Conservation (phyloP, 1,284 basidiomycete species). For the Apiotrichum montevideense region DNA sequence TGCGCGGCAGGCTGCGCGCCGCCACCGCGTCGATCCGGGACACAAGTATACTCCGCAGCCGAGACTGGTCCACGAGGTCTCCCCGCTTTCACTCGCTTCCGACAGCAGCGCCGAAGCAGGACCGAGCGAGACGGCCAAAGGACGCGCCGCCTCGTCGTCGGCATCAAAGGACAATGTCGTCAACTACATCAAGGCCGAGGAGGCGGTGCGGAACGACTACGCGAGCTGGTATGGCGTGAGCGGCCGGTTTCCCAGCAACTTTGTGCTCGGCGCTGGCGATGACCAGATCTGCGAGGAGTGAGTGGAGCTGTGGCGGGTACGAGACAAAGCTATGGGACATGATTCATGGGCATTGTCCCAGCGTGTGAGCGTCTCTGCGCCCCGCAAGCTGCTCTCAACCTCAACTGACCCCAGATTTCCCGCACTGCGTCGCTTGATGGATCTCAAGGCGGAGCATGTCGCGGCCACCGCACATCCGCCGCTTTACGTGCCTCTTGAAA, state of each 20-base stretch:
- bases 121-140: conserved; percentile 13
- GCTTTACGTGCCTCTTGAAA: conserved; percentile 27
- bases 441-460: conserved; percentile 59
- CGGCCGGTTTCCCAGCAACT: conserved; percentile 85
- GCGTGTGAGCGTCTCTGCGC: too few species aligned
- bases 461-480: conserved; percentile 37
- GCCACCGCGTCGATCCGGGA: conserved; percentile 45
- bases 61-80: background rate
- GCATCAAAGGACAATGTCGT: conserved; percentile 24
- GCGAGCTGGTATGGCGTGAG: conserved; percentile 81
- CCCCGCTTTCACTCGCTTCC: background rate
- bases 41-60: conserved; percentile 48
- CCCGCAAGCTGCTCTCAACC: background rate
- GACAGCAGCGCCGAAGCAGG: conserved; percentile 5
- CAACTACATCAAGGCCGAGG: conserved; percentile 82
- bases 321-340: background rate
- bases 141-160: conserved; percentile 11
- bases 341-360: too few species aligned
- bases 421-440: conserved; percentile 73
- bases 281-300: conserved; percentile 88
- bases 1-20: conserved; percentile 48
- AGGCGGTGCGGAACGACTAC: conserved; percentile 92
- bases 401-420: conserved; percentile 62
- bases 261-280: conserved; percentile 77
- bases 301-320: conserved; percentile 38